Percentiles rank a stretch among this genome's conserved stretches.
These are phyloP conservation scores for Pythium angustatum DNA, from an alignment of 352 stramenopile genomes.

Conservation along the genomic window DNA sequence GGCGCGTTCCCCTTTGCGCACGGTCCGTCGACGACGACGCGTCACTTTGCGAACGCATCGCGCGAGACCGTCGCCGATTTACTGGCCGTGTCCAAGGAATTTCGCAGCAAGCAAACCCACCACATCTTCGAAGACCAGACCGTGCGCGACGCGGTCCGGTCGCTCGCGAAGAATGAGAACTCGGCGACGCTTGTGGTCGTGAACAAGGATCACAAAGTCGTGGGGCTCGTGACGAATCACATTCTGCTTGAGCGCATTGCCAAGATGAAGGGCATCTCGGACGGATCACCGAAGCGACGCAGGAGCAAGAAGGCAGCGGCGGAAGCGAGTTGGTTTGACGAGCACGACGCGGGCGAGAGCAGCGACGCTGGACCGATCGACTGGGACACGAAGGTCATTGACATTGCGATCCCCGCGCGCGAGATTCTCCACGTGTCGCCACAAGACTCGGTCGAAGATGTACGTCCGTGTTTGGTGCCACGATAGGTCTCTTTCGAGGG, in stretches of 20 bases:
- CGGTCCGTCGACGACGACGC: not conserved
- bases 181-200: conserved; percentile 78
- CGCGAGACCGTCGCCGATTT: conserved; percentile 68
- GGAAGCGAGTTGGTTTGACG: not conserved
- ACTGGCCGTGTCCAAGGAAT: conserved; percentile 68
- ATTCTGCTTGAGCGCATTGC: conserved; percentile 58
- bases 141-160: conserved; percentile 66
- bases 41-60: conserved; percentile 13
- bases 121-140: conserved; percentile 67
- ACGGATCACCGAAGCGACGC: not conserved
- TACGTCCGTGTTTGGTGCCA: conserved; percentile 28
- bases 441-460: conserved; percentile 70
- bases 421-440: conserved; percentile 81
- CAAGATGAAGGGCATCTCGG: conserved; percentile 50
- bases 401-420: conserved; percentile 64
- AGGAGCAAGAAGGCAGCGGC: conserved; percentile 6
- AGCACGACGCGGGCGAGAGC: not conserved
- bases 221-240: conserved; percentile 82
- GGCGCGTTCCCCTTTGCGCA: not conserved
- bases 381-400: conserved; percentile 65
- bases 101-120: conserved; percentile 73
- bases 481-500: not conserved
- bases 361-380: conserved; percentile 23
- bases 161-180: conserved; percentile 70
- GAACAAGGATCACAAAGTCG: conserved; percentile 61